Conservation (phyloP, 306 rosid species). For the Fagus sylvatica region DNA sequence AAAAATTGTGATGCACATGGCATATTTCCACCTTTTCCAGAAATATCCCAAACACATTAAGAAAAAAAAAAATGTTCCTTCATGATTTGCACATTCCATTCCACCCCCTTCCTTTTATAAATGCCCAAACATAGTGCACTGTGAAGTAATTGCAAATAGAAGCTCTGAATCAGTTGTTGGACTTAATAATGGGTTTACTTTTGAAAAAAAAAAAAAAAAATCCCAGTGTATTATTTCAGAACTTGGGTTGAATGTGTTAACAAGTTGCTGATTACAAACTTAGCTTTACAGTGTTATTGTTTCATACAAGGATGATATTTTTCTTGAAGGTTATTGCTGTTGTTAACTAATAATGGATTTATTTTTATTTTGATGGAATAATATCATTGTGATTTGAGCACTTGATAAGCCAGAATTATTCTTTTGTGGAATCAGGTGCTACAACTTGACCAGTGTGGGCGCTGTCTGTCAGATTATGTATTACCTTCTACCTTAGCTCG, state of each 20-base stretch:
- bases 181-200: neutral
- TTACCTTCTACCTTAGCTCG: conserved; percentile 43
- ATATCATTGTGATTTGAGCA: conserved; percentile 9
- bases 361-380: conserved; percentile 1
- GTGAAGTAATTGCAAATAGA: neutral
- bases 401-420: conserved; percentile 11
- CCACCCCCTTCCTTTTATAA: no score
- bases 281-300: neutral
- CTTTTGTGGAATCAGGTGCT: conserved; percentile 59
- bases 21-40: neutral
- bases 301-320: neutral
- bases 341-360: neutral
- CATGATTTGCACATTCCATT: no score
- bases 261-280: neutral
- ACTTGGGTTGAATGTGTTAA: neutral
- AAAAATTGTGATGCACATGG: neutral
- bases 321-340: neutral
- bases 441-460: conserved; percentile 84
- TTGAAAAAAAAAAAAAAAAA: neutral
- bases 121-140: no score
- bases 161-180: conserved; percentile 2
- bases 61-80: no score
- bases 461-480: conserved; percentile 63
- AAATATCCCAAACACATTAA: neutral
- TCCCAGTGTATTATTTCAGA: neutral